These are phyloP conservation scores for Kuraishia capsulata DNA, from an alignment of 805 yeast species.

Conservation along the genomic window DNA sequence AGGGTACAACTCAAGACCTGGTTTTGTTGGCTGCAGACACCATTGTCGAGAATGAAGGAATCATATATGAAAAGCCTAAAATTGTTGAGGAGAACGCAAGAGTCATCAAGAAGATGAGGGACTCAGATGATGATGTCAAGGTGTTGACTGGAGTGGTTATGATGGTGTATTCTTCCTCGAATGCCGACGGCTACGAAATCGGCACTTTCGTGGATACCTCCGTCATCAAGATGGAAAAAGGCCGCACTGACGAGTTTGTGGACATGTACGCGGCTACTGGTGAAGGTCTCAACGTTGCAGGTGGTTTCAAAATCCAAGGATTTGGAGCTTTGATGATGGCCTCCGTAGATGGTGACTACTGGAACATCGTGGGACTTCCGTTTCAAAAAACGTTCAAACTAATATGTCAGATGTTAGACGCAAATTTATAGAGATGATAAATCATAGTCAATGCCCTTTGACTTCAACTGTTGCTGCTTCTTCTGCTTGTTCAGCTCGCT, in stretches of 20 bases:
- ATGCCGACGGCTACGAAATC: constrained; percentile 9
- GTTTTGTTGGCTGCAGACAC: constrained; percentile 72
- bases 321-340: constrained; percentile 57
- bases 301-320: constrained; percentile 85
- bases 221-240: constrained; percentile 27
- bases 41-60: constrained; percentile 47
- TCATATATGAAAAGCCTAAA: constrained; percentile 77
- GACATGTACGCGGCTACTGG: constrained; percentile 53
- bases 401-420: background rate
- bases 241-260: constrained; percentile 45
- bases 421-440: background rate
- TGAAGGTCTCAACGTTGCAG: constrained; percentile 82
- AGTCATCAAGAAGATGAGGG: constrained; percentile 38
- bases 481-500: constrained; percentile 30
- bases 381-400: constrained; percentile 39
- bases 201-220: constrained; percentile 15
- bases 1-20: constrained; percentile 8
- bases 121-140: constrained; percentile 30
- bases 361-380: constrained; percentile 86
- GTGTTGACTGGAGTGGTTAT: constrained; percentile 50
- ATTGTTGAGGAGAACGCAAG: constrained; percentile 37
- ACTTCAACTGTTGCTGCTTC: constrained; percentile 40
- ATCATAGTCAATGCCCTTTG: constrained; percentile 50
- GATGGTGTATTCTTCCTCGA: constrained; percentile 7
- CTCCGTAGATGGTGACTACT: constrained; percentile 68